Conservation (phyloP, 2,329 filamentous ascomycete genomes). For the Fusarium ramigenum region DNA sequence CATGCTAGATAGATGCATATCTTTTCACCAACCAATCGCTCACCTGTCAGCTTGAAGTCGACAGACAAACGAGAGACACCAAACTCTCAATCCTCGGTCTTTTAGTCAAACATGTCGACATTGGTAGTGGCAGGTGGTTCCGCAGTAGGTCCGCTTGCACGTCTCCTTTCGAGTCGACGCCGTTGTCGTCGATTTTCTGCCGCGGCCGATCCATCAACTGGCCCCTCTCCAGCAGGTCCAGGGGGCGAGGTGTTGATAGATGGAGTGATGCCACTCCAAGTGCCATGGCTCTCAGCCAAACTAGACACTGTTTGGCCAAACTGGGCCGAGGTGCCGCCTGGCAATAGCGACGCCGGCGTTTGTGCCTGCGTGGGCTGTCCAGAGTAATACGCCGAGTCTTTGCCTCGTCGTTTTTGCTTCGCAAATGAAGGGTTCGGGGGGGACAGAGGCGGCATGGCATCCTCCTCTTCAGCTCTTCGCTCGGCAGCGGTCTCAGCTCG, state of each 20-base stretch:
- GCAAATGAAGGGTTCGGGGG: conserved; percentile 68
- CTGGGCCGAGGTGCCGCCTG: conserved; percentile 44
- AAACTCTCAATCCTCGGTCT: neutral
- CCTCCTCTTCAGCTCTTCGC: conserved; percentile 51
- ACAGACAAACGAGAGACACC: neutral
- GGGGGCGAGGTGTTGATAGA: conserved; percentile 56
- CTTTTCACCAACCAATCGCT: conserved; percentile 6
- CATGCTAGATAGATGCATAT: conserved; percentile 27
- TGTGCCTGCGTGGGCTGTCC: conserved; percentile 51
- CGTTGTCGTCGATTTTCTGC: conserved; percentile 65
- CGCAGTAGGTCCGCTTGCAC: conserved; percentile 48
- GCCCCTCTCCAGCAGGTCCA: conserved; percentile 42
- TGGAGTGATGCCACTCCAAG: conserved; percentile 57
- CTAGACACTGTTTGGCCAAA: conserved; percentile 58
- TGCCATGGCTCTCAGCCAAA: conserved; percentile 60
- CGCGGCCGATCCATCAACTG: conserved; percentile 49
- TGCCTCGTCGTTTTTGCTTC: conserved; percentile 57
- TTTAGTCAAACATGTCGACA: conserved; percentile 35
- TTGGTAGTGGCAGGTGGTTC: conserved; percentile 24
- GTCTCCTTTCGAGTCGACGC: conserved; percentile 64
- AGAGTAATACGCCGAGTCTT: conserved; percentile 71
- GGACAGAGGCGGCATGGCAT: conserved; percentile 56
- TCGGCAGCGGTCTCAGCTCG: conserved; percentile 60
- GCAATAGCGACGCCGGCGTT: conserved; percentile 46
- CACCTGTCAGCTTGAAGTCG: neutral